Evolutionary conservation across 805 yeast genomes (phyloP), one percentile per base, ranked within the genome.

Genomic region (Helenozyma baotianmanensis): DNA sequence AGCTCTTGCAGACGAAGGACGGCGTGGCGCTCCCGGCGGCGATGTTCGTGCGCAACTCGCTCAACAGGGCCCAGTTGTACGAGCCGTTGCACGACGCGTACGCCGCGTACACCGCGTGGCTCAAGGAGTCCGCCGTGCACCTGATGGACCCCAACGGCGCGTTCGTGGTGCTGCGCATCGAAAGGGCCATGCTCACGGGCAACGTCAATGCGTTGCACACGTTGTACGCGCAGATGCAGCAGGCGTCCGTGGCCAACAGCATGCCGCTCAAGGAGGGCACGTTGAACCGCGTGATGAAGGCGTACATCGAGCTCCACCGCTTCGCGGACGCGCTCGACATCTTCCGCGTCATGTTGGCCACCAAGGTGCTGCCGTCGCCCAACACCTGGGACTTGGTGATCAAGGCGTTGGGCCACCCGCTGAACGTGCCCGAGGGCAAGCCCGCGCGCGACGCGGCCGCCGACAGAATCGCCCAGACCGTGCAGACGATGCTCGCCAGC

Each of bases 351-450:
- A 51, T 81, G 58, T 43, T 70, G 17, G 40, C 52, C 9, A 45
- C 51, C 6, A 70, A 68, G 14, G 48, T 64, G 12, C 48, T 42
- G 16, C 77, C 77, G n/a, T 53, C 69, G 4, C 44, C 66, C n/a
- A 43, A 54, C 1, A 53, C 77, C 2, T 83, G 87, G 87, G 78
- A 79, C 32, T 65, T 72, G 32, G 63, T 81, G 18, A 56, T 83
- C 31, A 60, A 69, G 32, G 64, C 81, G 1, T 66, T 70, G 49
- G 64, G 68, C 7, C 60, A 54, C 38, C 60, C 68, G 4, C 38
- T 42, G 5, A 43, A 50, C 22, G 44, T 61, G 11, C 33, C 34
- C 3, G 43, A 35, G 2, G 44, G 46, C 5, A 57, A 56, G 36
- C 63, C 54, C 27, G 54, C 52, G 27, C 23, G 7, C 9, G 22